These are phyloP conservation scores for Euphorbia peplus DNA, from an alignment of 345 rosid species.

Conservation along the genomic window DNA sequence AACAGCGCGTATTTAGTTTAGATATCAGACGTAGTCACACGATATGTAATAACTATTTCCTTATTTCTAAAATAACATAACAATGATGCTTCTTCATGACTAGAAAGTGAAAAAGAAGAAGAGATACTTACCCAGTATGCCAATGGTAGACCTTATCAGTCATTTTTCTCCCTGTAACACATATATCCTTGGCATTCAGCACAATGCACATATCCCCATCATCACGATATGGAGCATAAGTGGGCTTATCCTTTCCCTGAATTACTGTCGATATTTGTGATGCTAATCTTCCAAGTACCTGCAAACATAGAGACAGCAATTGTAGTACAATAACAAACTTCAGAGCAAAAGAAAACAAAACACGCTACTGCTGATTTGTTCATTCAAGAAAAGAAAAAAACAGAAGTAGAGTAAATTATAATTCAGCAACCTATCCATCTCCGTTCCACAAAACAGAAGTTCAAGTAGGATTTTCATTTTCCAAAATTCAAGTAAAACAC, in stretches of 20 bases:
- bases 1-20: not conserved
- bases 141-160: slow-evolving; percentile 84
- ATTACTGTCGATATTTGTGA: slow-evolving; percentile 86
- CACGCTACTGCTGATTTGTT: no score
- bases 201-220: slow-evolving; percentile 97
- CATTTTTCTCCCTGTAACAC: slow-evolving; percentile 87
- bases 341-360: no score
- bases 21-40: not conserved
- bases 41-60: not conserved
- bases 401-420: not conserved
- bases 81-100: not conserved
- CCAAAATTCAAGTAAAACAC: not conserved
- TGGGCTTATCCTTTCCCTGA: slow-evolving; percentile 98
- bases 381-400: slow-evolving; percentile 4
- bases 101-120: not conserved
- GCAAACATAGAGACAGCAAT: not conserved
- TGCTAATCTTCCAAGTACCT: slow-evolving; percentile 98
- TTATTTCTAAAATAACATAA: not conserved
- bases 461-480: not conserved
- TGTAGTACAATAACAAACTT: not conserved
- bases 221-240: slow-evolving; percentile 79
- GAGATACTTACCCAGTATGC: slow-evolving; percentile 84
- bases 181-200: slow-evolving; percentile 87
- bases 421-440: not conserved
- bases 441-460: not conserved